These are phyloP conservation scores for Neonectria neomacrospora DNA, from an alignment of 2,329 filamentous ascomycete species.

Conservation along the genomic window DNA sequence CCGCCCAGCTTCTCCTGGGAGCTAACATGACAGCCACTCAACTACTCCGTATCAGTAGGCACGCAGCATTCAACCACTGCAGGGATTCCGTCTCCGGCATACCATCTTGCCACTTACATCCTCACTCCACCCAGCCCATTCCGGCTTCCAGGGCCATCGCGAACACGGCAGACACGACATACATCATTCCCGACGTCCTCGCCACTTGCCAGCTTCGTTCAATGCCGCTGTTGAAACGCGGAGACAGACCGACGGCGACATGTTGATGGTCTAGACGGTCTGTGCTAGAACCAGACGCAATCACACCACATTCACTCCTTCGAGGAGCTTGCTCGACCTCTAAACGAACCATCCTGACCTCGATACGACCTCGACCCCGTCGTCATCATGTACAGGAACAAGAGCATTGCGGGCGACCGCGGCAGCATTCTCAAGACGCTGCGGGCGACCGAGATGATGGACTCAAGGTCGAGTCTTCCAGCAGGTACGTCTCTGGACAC, in stretches of 20 bases:
- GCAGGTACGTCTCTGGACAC: slow-evolving; percentile 71
- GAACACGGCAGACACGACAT: neutral
- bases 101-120: slow-evolving; percentile 10
- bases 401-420: slow-evolving; percentile 52
- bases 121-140: slow-evolving; percentile 6
- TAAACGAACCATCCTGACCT: neutral
- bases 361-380: slow-evolving; percentile 14
- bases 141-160: neutral
- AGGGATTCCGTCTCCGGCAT: slow-evolving; percentile 3
- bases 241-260: slow-evolving; percentile 33
- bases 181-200: neutral
- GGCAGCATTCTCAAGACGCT: slow-evolving; percentile 78
- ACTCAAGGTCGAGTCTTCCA: slow-evolving; percentile 81
- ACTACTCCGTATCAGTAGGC: slow-evolving; percentile 1
- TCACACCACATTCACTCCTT: slow-evolving; percentile 8
- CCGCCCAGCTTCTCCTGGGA: slow-evolving; percentile 18
- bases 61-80: slow-evolving; percentile 11
- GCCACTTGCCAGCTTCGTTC: slow-evolving; percentile 9
- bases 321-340: slow-evolving; percentile 2
- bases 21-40: slow-evolving; percentile 22
- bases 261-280: slow-evolving; percentile 34
- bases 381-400: slow-evolving; percentile 56
- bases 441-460: slow-evolving; percentile 82
- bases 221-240: slow-evolving; percentile 32
- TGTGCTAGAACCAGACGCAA: slow-evolving; percentile 27